Conservation (phyloP, 2,329 filamentous ascomycete genomes). For the Dryadomyces quercivorus region DNA sequence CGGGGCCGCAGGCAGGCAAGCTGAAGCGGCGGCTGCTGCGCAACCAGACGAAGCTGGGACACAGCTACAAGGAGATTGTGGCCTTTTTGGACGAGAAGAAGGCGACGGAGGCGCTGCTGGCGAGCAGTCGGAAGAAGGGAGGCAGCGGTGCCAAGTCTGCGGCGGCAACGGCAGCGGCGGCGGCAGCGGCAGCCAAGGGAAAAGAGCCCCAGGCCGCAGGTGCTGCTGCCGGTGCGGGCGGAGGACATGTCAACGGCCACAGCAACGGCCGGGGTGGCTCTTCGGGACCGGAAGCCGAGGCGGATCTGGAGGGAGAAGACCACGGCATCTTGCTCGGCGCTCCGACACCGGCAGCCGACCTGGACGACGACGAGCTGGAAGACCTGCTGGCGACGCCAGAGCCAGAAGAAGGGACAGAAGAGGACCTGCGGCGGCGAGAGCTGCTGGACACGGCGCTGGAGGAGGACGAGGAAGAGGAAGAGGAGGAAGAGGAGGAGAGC, state of each 20-base stretch:
- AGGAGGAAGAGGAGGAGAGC: constrained; percentile 22
- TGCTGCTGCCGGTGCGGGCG: constrained; percentile 13
- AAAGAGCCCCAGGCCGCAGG: constrained; percentile 17
- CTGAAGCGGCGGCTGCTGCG: constrained; percentile 61
- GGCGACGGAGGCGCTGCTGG: constrained; percentile 29
- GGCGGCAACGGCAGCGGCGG: constrained; percentile 17
- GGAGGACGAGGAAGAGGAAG: constrained; percentile 30
- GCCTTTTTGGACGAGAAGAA: constrained; percentile 65
- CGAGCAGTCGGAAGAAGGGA: constrained; percentile 25
- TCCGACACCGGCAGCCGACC: constrained; percentile 11
- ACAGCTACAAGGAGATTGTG: constrained; percentile 76
- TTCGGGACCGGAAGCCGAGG: background rate
- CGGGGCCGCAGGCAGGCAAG: constrained; percentile 45
- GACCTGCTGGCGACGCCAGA: constrained; percentile 34
- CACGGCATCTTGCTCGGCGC: constrained; percentile 9
- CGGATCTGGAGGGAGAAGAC: background rate
- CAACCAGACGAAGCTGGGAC: constrained; percentile 70
- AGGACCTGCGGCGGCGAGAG: constrained; percentile 43
- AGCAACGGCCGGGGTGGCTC: background rate
- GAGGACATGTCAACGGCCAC: constrained; percentile 22
- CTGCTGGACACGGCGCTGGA: constrained; percentile 36
- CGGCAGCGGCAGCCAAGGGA: constrained; percentile 10
- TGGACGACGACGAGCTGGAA: constrained; percentile 14
- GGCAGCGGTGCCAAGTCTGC: constrained; percentile 19
- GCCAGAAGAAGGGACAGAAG: constrained; percentile 45